These are phyloP conservation scores for Ehretia macrophylla DNA, from an alignment of 257 asterid genomes.

Conservation along the genomic window DNA sequence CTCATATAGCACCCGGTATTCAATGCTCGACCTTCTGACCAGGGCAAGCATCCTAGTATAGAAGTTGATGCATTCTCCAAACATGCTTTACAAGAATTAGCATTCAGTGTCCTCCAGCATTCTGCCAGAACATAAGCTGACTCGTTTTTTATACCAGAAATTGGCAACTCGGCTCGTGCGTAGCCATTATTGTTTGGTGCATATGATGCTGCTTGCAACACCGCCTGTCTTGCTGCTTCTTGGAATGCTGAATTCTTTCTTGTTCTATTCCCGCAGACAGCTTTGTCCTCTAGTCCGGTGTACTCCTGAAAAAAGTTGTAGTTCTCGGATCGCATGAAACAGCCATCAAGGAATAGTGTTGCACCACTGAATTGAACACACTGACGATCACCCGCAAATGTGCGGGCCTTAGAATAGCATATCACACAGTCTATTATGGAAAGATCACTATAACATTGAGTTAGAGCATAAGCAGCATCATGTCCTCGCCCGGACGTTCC, in stretches of 20 bases:
- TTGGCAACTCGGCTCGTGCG: conserved; percentile 10
- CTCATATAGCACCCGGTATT: conserved; percentile 66
- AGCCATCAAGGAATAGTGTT: conserved; percentile 20
- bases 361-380: conserved; percentile 20
- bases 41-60: conserved; percentile 49
- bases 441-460: conserved; percentile 27
- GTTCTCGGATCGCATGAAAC: conserved; percentile 16
- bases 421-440: conserved; percentile 13
- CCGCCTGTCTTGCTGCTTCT: conserved; percentile 6
- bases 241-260: conserved; percentile 13
- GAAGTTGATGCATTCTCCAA: conserved; percentile 47
- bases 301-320: conserved; percentile 16
- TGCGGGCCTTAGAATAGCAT: conserved; percentile 13
- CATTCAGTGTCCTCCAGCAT: conserved; percentile 58
- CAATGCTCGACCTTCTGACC: conserved; percentile 60
- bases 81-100: conserved; percentile 46
- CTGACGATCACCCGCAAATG: conserved; percentile 1
- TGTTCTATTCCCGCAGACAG: conserved; percentile 19
- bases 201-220: conserved; percentile 3
- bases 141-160: not conserved
- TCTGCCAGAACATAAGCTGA: conserved; percentile 48
- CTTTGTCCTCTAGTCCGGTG: conserved; percentile 11
- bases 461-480: conserved; percentile 9
- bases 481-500: not conserved
- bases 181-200: conserved; percentile 9